Percentiles rank a stretch among this genome's conserved stretches.
These are phyloP conservation scores for Fagopyrum homotropicum DNA, from an alignment of 148 eudicot species.

Conservation along the genomic window DNA sequence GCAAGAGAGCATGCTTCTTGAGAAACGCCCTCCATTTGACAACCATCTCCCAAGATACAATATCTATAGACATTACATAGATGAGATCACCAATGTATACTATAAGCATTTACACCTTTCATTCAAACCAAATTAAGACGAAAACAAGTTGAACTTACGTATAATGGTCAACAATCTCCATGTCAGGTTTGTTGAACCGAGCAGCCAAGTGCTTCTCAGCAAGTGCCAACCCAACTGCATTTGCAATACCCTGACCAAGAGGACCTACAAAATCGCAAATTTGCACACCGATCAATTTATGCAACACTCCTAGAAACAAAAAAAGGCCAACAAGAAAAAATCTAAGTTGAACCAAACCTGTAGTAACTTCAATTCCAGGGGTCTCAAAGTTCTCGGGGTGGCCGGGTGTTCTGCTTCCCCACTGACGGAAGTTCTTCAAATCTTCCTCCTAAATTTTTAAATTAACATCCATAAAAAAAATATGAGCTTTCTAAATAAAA, in stretches of 20 bases:
- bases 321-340: not conserved
- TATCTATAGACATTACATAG: constrained; percentile 34
- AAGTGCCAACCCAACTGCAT: constrained; percentile 94
- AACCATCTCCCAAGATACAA: constrained; percentile 80
- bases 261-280: constrained; percentile 51
- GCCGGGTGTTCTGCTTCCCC: constrained; percentile 93
- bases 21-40: constrained; percentile 96
- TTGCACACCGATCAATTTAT: not conserved
- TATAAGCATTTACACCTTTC: constrained; percentile 4
- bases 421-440: constrained; percentile 84
- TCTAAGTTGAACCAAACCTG: constrained; percentile 40
- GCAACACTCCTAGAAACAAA: not conserved
- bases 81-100: constrained; percentile 3
- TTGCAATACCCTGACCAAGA: constrained; percentile 98
- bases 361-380: constrained; percentile 96
- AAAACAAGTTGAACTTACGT: constrained; percentile 41
- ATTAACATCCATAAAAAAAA: not conserved
- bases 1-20: constrained; percentile 98
- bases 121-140: not conserved
- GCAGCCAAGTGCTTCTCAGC: constrained; percentile 99
- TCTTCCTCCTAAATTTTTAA: constrained; percentile 52
- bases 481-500: not conserved
- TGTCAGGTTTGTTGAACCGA: constrained; percentile 88
- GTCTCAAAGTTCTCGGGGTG: constrained; percentile 99
- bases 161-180: constrained; percentile 91